Evolutionary conservation across 2,329 filamentous ascomycete genomes (phyloP), one percentile per base, ranked within the genome.

Genomic region (Exophiala xenobiotica): DNA sequence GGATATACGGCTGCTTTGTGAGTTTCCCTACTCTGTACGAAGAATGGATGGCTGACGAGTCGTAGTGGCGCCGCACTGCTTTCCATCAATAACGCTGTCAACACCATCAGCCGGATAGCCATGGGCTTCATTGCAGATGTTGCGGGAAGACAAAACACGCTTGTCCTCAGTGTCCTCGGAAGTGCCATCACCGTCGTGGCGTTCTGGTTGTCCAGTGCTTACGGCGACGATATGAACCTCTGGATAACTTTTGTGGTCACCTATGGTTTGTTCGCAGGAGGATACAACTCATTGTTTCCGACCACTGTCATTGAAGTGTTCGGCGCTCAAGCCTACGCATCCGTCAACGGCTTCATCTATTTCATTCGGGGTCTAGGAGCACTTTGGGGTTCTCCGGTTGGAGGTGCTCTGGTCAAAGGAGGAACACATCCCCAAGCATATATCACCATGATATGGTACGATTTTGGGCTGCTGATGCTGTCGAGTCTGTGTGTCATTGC

Each of bases 241-340:
- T 53, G 66, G 16, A 64, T 65, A 4, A 57, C 65, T 0, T 56
- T 68, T 16, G 57, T 65, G 3, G 61, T 67, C 1, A 51, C 64
- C 1, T 72, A 72, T 38, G 69, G 70, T 16, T 53, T 66, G 4
- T 70, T 70, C 44, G 70, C 69, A 6, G 65, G 67, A 31, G 55
- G 70, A 3, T 73, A 72, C 51, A 67, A 72, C 26, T 67, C 67
- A 6, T 58, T 73, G 1, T 73, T 73, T 41, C 70, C 71, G 0
- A 65, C 70, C 1, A 65, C 66, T 12, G 52, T 72, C 40, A 65
- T 71, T 11, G 69, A 72, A 48, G 52, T 71, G 3, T 72, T 72
- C 42, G 69, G 69, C 3, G 59, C 66, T 9, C 62, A 69, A 49
- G 58, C 70, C 19, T 70, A 69, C 40, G 68, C 68, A 6, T 66